phyloP scores from a whole-genome alignment of 1,284 basidiomycete genomes.

The Farysia itapuensis region DNA sequence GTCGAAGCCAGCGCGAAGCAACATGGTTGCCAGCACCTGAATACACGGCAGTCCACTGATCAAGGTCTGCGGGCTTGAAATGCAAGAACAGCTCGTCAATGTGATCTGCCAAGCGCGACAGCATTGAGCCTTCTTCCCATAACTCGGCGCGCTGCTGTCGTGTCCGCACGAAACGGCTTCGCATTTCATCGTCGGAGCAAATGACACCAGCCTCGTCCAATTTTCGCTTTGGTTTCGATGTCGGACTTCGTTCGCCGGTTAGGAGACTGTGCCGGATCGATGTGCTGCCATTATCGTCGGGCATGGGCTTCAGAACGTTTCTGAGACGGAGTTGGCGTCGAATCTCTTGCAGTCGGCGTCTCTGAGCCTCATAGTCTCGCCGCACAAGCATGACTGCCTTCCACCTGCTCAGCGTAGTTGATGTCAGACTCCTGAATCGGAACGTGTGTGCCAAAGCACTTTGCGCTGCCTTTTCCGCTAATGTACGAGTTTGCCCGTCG shows the following conservation, averaged over 20 bases:
- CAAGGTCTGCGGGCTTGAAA: conserved; percentile 17
- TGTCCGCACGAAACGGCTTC: neutral
- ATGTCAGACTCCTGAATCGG: conserved; percentile 3
- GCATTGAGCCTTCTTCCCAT: conserved; percentile 24
- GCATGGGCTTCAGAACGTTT: no score
- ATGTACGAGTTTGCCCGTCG: conserved; percentile 2
- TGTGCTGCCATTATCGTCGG: no score
- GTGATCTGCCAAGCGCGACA: conserved; percentile 17
- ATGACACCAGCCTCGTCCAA: no score
- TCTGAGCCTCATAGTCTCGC: neutral
- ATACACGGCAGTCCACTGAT: conserved; percentile 13
- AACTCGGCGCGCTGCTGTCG: conserved; percentile 17
- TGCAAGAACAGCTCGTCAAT: conserved; percentile 23
- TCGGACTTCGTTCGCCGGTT: no score
- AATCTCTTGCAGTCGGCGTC: neutral
- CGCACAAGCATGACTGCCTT: neutral
- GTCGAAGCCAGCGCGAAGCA: conserved; percentile 34
- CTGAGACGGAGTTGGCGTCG: neutral
- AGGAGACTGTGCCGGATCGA: no score
- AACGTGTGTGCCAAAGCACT: conserved; percentile 15
- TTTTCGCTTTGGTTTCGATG: no score
- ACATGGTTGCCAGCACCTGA: conserved; percentile 18
- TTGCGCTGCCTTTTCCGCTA: conserved; percentile 4
- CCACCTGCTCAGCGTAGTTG: conserved; percentile 13
- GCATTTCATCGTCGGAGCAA: neutral